Evolutionary conservation across 2,329 filamentous ascomycete species (phyloP).

Genomic region (Penicillium frequentans): DNA sequence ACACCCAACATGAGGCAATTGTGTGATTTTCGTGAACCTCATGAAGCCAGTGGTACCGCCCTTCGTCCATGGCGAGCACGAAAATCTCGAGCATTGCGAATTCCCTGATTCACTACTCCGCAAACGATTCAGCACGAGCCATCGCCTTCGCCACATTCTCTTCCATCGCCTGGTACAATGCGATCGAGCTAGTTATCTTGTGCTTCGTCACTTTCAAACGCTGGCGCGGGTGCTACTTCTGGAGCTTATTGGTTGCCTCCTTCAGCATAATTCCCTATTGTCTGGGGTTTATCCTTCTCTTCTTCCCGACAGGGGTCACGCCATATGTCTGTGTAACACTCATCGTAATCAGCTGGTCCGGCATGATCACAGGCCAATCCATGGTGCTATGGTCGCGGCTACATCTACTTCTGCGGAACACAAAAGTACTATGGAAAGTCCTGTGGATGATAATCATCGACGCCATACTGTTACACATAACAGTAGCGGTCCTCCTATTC

Average conservation of each 20-base stretch:
- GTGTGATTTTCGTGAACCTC: neutral
- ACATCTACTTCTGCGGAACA: conserved; percentile 43
- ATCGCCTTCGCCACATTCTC: conserved; percentile 17
- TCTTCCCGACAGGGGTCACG: conserved; percentile 34
- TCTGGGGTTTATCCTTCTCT: conserved; percentile 45
- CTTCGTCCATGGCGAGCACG: neutral
- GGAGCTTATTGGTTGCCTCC: conserved; percentile 44
- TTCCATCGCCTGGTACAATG: conserved; percentile 24
- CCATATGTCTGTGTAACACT: conserved; percentile 37
- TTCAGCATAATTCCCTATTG: conserved; percentile 40
- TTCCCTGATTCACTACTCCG: neutral
- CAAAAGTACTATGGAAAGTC: conserved; percentile 34
- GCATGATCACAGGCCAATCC: conserved; percentile 39
- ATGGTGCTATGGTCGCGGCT: conserved; percentile 42
- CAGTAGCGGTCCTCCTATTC: conserved; percentile 41
- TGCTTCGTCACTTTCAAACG: conserved; percentile 47
- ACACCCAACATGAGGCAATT: neutral
- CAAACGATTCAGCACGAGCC: neutral
- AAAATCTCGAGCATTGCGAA: neutral
- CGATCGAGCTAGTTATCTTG: conserved; percentile 32
- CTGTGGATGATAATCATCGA: conserved; percentile 47
- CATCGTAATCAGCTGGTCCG: conserved; percentile 41
- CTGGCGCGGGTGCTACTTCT: conserved; percentile 48
- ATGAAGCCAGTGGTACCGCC: neutral
- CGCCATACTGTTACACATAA: conserved; percentile 40